A percentile compares a stretch with the other conserved stretches of the same genome.
These are phyloP conservation scores for Capsella rubella DNA, from an alignment of 441 rosid species.

Conservation along the genomic window DNA sequence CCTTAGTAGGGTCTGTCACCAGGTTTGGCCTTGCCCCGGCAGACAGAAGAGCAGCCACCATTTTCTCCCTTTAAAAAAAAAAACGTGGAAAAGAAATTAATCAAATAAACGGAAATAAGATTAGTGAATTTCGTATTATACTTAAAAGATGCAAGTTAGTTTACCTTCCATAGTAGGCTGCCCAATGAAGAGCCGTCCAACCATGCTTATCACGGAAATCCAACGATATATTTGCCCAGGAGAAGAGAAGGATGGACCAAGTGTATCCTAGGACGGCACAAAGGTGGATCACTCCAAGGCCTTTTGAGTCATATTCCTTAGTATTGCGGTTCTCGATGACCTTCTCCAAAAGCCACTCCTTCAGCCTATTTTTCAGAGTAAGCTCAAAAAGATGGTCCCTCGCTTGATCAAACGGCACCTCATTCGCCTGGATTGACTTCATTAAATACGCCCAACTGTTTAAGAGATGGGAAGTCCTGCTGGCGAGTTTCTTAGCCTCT, in stretches of 20 bases:
- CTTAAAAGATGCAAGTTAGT: conserved; percentile 6
- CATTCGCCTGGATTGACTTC: conserved; percentile 65
- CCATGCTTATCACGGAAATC: conserved; percentile 93
- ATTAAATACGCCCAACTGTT: conserved; percentile 73
- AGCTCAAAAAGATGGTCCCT: conserved; percentile 76
- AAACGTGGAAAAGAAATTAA: conserved; percentile 12
- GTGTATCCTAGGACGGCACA: conserved; percentile 91
- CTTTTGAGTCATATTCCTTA: conserved; percentile 75
- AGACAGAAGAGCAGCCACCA: conserved; percentile 92
- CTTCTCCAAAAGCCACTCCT: conserved; percentile 95
- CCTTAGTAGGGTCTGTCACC: conserved; percentile 91
- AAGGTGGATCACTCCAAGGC: conserved; percentile 93
- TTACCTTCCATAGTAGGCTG: conserved; percentile 84
- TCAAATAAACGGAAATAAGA: conserved; percentile 6
- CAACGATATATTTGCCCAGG: conserved; percentile 77
- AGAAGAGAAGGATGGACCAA: conserved; percentile 82
- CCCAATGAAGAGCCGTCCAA: conserved; percentile 99
- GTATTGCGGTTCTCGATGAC: conserved; percentile 68
- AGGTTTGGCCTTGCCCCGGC: conserved; percentile 91
- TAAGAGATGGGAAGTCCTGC: conserved; percentile 56
- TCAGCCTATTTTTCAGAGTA: conserved; percentile 74
- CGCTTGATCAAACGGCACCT: conserved; percentile 65
- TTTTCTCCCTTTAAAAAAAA: conserved; percentile 76
- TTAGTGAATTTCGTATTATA: neutral
- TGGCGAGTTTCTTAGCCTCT: conserved; percentile 75